Evolutionary conservation across 2,329 filamentous ascomycete species (phyloP).

Genomic region (Aulographum hederae): DNA sequence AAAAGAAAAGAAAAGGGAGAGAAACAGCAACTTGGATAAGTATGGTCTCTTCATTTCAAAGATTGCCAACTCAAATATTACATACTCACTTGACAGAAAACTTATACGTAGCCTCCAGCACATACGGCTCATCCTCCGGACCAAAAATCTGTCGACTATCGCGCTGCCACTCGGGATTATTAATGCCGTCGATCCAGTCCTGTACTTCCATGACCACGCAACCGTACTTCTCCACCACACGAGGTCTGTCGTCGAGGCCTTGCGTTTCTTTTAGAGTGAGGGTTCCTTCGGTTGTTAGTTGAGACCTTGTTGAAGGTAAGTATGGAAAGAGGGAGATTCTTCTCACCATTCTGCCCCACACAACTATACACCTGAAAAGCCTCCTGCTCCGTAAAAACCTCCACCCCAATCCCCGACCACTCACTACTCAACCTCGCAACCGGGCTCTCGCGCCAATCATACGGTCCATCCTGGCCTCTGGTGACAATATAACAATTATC

Average conservation of each 20-base stretch:
- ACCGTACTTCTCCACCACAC: constrained; percentile 55
- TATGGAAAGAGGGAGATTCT: constrained; percentile 19
- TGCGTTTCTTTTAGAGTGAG: constrained; percentile 53
- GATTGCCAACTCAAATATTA: no score
- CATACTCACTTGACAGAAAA: constrained; percentile 16
- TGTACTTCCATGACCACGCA: constrained; percentile 84
- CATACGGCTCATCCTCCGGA: constrained; percentile 23
- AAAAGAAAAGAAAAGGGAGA: no score
- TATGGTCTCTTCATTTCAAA: no score
- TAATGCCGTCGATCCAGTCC: constrained; percentile 88
- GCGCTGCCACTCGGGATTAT: constrained; percentile 74
- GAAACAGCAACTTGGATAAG: no score
- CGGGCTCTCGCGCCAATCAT: constrained; percentile 45
- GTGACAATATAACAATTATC: constrained; percentile 58
- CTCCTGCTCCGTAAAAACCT: constrained; percentile 67
- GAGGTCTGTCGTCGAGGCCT: constrained; percentile 39
- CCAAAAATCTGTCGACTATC: constrained; percentile 31
- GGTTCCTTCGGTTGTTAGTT: constrained; percentile 16
- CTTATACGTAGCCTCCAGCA: constrained; percentile 24
- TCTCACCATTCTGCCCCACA: constrained; percentile 51
- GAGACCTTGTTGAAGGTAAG: no score
- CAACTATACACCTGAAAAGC: constrained; percentile 83
- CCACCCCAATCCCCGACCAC: constrained; percentile 68
- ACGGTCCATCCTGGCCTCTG: constrained; percentile 36
- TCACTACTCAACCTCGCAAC: constrained; percentile 49